These are phyloP conservation scores for Logfia minima DNA, from an alignment of 129 eudicot species.

Conservation along the genomic window DNA sequence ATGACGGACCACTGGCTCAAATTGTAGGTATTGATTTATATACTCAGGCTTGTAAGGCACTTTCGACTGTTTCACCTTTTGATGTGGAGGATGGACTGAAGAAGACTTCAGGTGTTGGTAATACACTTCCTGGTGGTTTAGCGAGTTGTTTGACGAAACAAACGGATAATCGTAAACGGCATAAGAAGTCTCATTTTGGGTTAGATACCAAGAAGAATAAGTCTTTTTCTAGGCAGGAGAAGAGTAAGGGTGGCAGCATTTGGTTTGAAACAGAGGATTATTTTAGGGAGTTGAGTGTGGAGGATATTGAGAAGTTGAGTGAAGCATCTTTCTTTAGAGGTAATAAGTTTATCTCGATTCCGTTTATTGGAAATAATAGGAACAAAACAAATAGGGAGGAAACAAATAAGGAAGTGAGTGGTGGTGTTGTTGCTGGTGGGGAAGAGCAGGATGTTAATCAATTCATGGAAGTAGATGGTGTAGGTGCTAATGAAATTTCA, in stretches of 20 bases:
- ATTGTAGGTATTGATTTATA: slow-evolving; percentile 55
- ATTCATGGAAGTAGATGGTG: slow-evolving; percentile 46
- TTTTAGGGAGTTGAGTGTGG: slow-evolving; percentile 64
- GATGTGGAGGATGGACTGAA: slow-evolving; percentile 55
- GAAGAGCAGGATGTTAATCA: slow-evolving; percentile 35
- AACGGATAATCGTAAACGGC: slow-evolving; percentile 65
- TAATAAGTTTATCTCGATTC: slow-evolving; percentile 42
- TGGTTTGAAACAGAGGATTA: slow-evolving; percentile 86
- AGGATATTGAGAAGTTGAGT: slow-evolving; percentile 61
- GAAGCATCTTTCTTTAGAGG: slow-evolving; percentile 30
- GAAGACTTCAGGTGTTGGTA: slow-evolving; percentile 9
- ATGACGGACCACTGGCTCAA: slow-evolving; percentile 6
- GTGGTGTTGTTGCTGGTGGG: slow-evolving; percentile 24
- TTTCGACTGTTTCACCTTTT: slow-evolving; percentile 70
- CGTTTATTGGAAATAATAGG: slow-evolving; percentile 28
- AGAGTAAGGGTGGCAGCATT: slow-evolving; percentile 40
- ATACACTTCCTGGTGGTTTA: slow-evolving; percentile 25
- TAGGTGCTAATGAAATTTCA: slow-evolving; percentile 29
- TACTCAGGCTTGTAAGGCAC: slow-evolving; percentile 78
- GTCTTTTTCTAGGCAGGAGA: slow-evolving; percentile 46
- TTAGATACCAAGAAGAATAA: slow-evolving; percentile 49
- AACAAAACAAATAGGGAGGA: neutral
- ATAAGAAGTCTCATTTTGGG: slow-evolving; percentile 71
- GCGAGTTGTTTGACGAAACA: slow-evolving; percentile 49
- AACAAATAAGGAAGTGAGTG: neutral